Percentiles rank a stretch among this genome's conserved stretches.
Conservation (phyloP, 1,284 basidiomycete genomes). For the Puccinia coronata region DNA sequence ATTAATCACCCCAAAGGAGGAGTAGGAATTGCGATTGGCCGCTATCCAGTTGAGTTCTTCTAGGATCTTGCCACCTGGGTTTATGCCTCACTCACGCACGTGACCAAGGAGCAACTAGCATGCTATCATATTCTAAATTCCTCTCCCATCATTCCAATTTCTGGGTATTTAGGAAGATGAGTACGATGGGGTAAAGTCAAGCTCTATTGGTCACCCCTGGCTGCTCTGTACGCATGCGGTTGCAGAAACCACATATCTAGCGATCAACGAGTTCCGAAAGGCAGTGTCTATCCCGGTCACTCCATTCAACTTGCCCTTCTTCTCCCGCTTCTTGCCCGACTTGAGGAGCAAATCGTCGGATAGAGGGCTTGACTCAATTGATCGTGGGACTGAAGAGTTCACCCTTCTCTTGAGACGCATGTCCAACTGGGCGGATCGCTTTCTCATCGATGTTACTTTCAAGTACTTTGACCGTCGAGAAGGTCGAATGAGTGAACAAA, state of each 20-base stretch:
- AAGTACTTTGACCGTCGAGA: constrained; percentile 28
- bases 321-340: constrained; percentile 31
- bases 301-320: constrained; percentile 37
- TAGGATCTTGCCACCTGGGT: neutral
- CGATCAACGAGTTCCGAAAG: constrained; percentile 47
- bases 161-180: constrained; percentile 50
- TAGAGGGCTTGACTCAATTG: neutral
- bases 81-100: neutral
- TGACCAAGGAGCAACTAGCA: neutral
- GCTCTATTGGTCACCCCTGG: constrained; percentile 52
- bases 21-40: constrained; percentile 50
- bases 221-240: constrained; percentile 51
- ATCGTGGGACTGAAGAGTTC: constrained; percentile 41
- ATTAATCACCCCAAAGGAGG: constrained; percentile 48
- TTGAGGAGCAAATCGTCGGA: neutral
- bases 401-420: constrained; percentile 44
- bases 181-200: constrained; percentile 51
- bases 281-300: constrained; percentile 35
- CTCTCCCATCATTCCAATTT: no score
- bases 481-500: constrained; percentile 52
- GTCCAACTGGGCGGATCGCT: constrained; percentile 49
- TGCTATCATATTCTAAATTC: neutral
- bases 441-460: constrained; percentile 38
- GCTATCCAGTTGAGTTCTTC: constrained; percentile 32
- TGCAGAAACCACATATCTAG: constrained; percentile 51